Evolutionary conservation across 2,329 filamentous ascomycete genomes (phyloP).

Genomic region (Claviceps arundinis): DNA sequence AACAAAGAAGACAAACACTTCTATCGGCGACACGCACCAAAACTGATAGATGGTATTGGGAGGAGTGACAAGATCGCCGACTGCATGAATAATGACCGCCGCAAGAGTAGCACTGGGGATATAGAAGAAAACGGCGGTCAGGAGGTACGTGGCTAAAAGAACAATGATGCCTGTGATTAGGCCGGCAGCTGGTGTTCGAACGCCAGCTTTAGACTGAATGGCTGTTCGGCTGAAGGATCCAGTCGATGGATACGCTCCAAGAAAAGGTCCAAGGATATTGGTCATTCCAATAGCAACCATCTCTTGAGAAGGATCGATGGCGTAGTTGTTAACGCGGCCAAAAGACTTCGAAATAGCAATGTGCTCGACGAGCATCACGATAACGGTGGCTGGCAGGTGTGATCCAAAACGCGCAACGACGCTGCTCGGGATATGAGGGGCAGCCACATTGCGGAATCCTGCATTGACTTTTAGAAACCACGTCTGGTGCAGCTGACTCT

Average conservation of each 20-base stretch:
- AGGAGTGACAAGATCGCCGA: conserved; percentile 81
- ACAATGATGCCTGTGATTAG: conserved; percentile 79
- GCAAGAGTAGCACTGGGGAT: conserved; percentile 72
- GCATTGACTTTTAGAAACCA: not conserved
- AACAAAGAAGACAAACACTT: conserved; percentile 84
- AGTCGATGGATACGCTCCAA: conserved; percentile 84
- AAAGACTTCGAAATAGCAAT: conserved; percentile 97
- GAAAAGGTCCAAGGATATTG: conserved; percentile 81
- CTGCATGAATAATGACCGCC: conserved; percentile 90
- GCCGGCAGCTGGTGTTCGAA: conserved; percentile 80
- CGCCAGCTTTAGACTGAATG: conserved; percentile 94
- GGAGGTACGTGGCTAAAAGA: conserved; percentile 75
- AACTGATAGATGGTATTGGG: conserved; percentile 90
- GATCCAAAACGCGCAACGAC: conserved; percentile 57
- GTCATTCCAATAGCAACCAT: conserved; percentile 86
- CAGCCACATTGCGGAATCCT: conserved; percentile 68
- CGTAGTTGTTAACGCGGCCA: conserved; percentile 89
- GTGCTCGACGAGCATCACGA: conserved; percentile 93
- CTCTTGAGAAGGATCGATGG: conserved; percentile 89
- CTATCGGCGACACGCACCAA: conserved; percentile 82
- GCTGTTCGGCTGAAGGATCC: conserved; percentile 94
- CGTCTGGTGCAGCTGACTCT: not conserved
- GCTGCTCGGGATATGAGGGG: conserved; percentile 51
- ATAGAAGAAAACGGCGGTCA: conserved; percentile 85
- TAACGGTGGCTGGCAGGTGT: conserved; percentile 72